These are phyloP conservation scores for Acanthamoeba triangularis DNA, from an alignment of 208 protist species.

Conservation along the genomic window DNA sequence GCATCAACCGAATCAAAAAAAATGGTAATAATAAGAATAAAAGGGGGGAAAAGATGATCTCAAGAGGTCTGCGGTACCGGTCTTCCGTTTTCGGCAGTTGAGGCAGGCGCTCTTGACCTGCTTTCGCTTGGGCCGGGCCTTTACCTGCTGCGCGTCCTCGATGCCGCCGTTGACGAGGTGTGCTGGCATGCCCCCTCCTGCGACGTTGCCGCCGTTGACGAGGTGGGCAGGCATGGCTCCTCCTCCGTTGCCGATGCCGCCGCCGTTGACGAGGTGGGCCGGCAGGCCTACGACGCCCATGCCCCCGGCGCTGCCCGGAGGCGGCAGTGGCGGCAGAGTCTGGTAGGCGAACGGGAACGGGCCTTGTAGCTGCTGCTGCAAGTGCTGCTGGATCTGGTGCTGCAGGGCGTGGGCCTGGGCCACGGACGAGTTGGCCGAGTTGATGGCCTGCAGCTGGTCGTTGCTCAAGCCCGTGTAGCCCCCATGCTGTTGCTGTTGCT, in stretches of 20 bases:
- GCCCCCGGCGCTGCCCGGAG: neutral
- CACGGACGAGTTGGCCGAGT: neutral
- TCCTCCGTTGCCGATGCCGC: too few relatives aligned
- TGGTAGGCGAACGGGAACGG: neutral
- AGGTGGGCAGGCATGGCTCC: neutral
- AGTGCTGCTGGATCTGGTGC: neutral
- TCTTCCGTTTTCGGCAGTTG: constrained; percentile 49
- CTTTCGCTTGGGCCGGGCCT: constrained; percentile 40
- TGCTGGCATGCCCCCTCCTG: neutral
- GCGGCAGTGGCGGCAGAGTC: neutral
- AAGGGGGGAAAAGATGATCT: neutral
- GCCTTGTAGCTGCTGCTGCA: neutral
- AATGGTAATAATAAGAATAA: too few relatives aligned
- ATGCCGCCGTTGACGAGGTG: neutral
- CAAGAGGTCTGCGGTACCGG: neutral
- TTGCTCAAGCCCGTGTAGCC: neutral
- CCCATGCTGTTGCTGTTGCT: neutral
- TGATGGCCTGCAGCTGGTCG: neutral
- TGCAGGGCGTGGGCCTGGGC: neutral
- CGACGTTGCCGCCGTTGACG: neutral
- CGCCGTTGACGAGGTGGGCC: too few relatives aligned
- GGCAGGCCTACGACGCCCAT: neutral
- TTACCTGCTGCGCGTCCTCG: neutral
- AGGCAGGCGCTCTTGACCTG: constrained; percentile 43
- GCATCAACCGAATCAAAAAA: too few relatives aligned